These are phyloP conservation scores for Auricularia cornea DNA, from an alignment of 768 basidiomycete genomes.

Conservation along the genomic window DNA sequence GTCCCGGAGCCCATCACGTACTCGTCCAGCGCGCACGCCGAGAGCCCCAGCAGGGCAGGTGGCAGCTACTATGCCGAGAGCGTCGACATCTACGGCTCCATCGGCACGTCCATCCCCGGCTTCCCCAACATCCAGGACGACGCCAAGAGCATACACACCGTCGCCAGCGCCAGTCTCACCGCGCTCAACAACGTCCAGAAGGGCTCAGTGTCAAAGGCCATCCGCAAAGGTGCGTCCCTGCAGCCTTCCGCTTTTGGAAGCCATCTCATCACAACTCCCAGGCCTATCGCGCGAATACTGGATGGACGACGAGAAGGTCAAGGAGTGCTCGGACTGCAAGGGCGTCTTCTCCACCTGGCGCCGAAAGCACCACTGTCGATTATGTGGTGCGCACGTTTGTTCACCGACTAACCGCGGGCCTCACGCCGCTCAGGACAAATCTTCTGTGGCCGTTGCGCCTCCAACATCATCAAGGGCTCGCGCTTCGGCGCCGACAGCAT, in stretches of 20 bases:
- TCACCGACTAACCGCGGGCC: background rate
- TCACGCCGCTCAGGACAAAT: conserved; percentile 64
- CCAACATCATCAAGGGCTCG: conserved; percentile 89
- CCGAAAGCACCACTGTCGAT: conserved; percentile 94
- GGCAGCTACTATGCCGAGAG: conserved; percentile 28
- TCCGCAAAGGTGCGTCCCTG: conserved; percentile 32
- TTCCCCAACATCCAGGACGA: conserved; percentile 84
- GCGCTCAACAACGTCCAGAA: conserved; percentile 25
- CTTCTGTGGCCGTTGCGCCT: conserved; percentile 95
- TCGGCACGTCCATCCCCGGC: conserved; percentile 57
- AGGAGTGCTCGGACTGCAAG: conserved; percentile 94
- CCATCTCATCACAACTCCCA: conserved; percentile 23
- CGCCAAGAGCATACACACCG: conserved; percentile 75
- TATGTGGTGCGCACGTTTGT: conserved; percentile 59
- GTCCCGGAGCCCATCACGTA: conserved; percentile 59
- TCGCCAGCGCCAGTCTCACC: conserved; percentile 39
- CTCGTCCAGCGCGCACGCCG: conserved; percentile 54
- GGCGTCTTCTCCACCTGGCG: conserved; percentile 91
- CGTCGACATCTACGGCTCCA: conserved; percentile 50
- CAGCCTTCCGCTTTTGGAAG: too few species aligned
- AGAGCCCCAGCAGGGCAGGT: conserved; percentile 47
- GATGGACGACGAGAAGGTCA: conserved; percentile 97
- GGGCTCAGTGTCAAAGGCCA: conserved; percentile 83
- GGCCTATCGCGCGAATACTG: conserved; percentile 92
- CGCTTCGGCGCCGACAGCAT: conserved; percentile 94